Percentiles rank a stretch among this genome's conserved stretches.
Evolutionary conservation across 805 yeast genomes (phyloP).

Genomic region (Jamesozyma rosinii): DNA sequence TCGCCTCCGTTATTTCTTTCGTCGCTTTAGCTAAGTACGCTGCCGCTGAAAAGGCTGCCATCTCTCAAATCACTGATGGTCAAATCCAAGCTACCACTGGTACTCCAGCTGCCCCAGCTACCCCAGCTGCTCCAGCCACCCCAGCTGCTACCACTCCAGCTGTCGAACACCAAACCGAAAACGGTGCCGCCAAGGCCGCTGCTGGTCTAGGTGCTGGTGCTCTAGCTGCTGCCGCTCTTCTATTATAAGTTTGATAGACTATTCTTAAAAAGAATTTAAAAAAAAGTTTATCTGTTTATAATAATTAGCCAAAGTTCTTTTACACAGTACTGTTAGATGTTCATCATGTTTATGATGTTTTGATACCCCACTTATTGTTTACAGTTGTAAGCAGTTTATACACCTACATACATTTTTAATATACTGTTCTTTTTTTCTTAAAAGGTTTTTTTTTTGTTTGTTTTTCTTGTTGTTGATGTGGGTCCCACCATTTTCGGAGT

Average conservation of each 20-base stretch:
- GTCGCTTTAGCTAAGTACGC: constrained; percentile 7
- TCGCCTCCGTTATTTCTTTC: constrained; percentile 4
- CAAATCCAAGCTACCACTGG: constrained; percentile 9
- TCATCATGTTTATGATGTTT: too few species aligned
- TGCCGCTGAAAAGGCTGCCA: constrained; percentile 9
- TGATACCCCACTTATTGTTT: background rate
- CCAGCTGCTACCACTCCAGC: constrained; percentile 1
- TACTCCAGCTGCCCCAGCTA: background rate
- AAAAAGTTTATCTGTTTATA: background rate
- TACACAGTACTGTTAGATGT: too few species aligned
- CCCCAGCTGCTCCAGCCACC: background rate
- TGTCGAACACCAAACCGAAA: constrained; percentile 11
- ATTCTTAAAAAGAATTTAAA: too few species aligned
- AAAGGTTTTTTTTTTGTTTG: too few species aligned
- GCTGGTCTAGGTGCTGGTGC: constrained; percentile 19
- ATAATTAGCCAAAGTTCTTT: too few species aligned
- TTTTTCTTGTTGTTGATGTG: too few species aligned
- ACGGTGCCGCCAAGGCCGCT: constrained; percentile 16
- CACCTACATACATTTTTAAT: background rate
- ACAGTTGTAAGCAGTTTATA: background rate
- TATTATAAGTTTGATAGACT: constrained; percentile 16
- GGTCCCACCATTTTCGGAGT: too few species aligned
- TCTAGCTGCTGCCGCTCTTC: constrained; percentile 14
- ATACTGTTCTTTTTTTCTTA: too few species aligned
- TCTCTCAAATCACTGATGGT: constrained; percentile 12